Base-by-base conservation (phyloP, 345 rosid genomes). In the Physaria fendleri region DNA sequence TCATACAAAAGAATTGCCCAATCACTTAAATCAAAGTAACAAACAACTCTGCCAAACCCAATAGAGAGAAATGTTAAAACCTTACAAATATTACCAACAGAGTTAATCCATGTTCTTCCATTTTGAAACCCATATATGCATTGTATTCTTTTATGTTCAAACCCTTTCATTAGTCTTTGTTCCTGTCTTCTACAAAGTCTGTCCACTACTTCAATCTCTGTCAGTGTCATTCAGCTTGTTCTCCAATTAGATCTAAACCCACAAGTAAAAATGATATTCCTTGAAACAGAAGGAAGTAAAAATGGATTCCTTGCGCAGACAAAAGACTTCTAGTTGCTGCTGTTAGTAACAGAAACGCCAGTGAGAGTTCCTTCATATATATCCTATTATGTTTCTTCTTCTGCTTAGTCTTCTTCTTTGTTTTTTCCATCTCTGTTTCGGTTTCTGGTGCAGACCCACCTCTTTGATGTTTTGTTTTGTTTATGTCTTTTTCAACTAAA, bases 221-320 rank as follows among this genome's bases (percentile, higher is more conserved):
- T 37, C 10, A 32, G 17, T 3, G 66, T 88, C 66, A 88, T 73
- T 81, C 72, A 40, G 88, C 85, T 74, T 88, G 98, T 79, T 92
- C 98, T 8, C 98, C 98, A 5, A 92, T 92, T 57, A 92, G 79
- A 76, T 92, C 96, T 56, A 92, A 79, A 62, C 98, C 98, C 28
- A 88, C 98, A 32, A 92, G 79, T 59, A 92, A 76, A 84, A 92
- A 92, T 1, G 98, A 84, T 64, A 92, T 60, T 20, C 98, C 98
- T 71, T 92, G 98, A 76, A 92, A 92, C 66, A 92, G 77, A 75
- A 92, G 82, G 83, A 92, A 92, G 79, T 92, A 92, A 77, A 92
- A 88, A 76, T 92, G 98, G 73, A 92, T 79, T 32, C 98, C 98
- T 74, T 92, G 98, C 4, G 98, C 98, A 0, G 98, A 85, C 38